These are phyloP conservation scores for Venturia effusa DNA, from an alignment of 2,329 filamentous ascomycete genomes.

Conservation along the genomic window DNA sequence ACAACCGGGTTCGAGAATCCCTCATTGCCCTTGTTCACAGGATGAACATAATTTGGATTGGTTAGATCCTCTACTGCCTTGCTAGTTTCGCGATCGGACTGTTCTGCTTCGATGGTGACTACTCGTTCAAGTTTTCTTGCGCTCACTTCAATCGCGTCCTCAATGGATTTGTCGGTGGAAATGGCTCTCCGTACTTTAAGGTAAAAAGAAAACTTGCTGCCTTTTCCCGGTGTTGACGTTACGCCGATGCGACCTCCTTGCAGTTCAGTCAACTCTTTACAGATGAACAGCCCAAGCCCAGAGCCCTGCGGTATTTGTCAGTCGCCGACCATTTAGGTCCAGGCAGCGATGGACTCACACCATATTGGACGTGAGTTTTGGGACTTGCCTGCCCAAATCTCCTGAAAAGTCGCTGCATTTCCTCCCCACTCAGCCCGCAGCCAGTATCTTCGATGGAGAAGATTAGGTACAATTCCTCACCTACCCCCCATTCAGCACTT, in stretches of 20 bases:
- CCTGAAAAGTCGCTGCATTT: conserved; percentile 49
- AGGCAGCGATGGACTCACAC: not conserved
- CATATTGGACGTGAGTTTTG: conserved; percentile 40
- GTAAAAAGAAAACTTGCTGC: conserved; percentile 58
- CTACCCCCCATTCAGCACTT: conserved; percentile 46
- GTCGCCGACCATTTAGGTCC: not conserved
- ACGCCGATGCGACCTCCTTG: conserved; percentile 63
- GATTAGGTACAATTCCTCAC: conserved; percentile 41
- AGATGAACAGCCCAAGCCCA: conserved; percentile 54
- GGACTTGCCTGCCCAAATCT: conserved; percentile 59
- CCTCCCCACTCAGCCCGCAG: conserved; percentile 49
- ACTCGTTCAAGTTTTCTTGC: not conserved
- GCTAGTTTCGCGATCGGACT: not conserved
- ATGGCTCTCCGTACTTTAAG: conserved; percentile 31
- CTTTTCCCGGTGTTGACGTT: conserved; percentile 43
- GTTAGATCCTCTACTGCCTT: not conserved
- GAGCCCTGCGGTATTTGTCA: conserved; percentile 19
- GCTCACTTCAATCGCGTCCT: not conserved
- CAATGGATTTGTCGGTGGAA: not conserved
- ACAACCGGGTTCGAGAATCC: not conserved
- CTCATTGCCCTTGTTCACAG: not conserved
- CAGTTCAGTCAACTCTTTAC: conserved; percentile 54
- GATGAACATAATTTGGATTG: not conserved
- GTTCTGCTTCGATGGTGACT: not conserved
- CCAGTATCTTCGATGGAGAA: conserved; percentile 58